Evolutionary conservation across 345 rosid species (phyloP).

Genomic region (Eucalyptus camaldulensis): DNA sequence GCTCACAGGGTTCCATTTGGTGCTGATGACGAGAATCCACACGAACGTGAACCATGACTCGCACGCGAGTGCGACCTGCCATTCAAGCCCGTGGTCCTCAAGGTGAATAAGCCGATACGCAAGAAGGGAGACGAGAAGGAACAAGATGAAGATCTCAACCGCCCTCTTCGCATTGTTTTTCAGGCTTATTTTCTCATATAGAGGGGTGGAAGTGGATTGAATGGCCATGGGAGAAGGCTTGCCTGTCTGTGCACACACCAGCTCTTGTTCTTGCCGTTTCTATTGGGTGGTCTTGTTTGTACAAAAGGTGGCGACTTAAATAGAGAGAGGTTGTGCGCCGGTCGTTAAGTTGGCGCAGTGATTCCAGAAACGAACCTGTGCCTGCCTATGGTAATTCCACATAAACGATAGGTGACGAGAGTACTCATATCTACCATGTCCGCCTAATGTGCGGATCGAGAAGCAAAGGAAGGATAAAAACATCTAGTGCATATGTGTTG

Average conservation of each 20-base stretch:
- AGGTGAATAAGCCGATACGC: slow-evolving; percentile 19
- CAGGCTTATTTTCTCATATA: slow-evolving; percentile 5
- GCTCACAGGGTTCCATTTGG: slow-evolving; percentile 51
- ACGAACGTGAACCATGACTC: slow-evolving; percentile 46
- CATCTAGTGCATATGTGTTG: neutral
- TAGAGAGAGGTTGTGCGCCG: neutral
- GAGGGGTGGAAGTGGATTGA: neutral
- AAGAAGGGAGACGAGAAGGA: slow-evolving; percentile 22
- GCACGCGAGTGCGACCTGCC: slow-evolving; percentile 58
- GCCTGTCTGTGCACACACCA: neutral
- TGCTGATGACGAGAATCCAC: slow-evolving; percentile 29
- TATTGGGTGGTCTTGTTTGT: neutral
- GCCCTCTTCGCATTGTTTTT: slow-evolving; percentile 14
- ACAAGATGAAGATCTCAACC: slow-evolving; percentile 8
- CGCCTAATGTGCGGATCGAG: neutral
- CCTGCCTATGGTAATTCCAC: neutral
- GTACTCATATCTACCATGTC: neutral
- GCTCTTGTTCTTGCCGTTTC: neutral
- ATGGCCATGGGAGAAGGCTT: neutral
- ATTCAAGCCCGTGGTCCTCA: slow-evolving; percentile 17
- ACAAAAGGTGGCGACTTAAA: neutral
- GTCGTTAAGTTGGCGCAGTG: neutral
- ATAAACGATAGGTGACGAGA: neutral
- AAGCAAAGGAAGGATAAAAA: neutral
- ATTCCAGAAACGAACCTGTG: neutral